Base-by-base conservation (phyloP, 148 eudicot genomes). In the Camellia japonica region DNA sequence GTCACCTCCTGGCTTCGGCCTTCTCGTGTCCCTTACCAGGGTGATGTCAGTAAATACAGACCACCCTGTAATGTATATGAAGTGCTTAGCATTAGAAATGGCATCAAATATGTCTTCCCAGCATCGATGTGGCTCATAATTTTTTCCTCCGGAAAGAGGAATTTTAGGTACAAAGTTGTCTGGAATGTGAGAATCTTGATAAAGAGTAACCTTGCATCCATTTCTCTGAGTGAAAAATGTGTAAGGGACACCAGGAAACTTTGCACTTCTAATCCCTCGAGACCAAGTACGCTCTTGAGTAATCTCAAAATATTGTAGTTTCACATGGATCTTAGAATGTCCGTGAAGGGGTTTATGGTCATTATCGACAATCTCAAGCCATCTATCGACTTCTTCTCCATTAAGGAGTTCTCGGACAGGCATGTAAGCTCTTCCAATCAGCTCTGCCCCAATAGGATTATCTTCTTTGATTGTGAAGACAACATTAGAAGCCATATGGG, bases 71-170 rank as follows among this genome's bases (percentile, higher is more conserved):
- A 89, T 81, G 81, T 87, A 89, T 51, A 89, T 75, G 59, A 89
- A 68, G 73, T 89, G 90, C 66, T 62, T 78, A 0, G 91, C 90
- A 44, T 89, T 58, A 56, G 55, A 85, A 30, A 89, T 85, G 51
- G 91, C 91, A 76, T 89, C 91, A 2, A 87, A 89, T 3, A 89
- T 63, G 80, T 87, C 88, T 62, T 89, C 91, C 91, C 91, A 89
- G 67, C 90, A 87, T n/a, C 90, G 85, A 15, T 89, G 85, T 44
- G 91, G 90, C 81, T 89, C 85, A 6, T 89, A 87, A 61, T 69
- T 67, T 12, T 74, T 82, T 15, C 91, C 91, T 15, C 84, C 82
- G 0, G 87, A 67, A 20, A 89, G 84, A 14, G 89, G 91, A 61
- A 89, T 89, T 79, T 78, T 85, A 6, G 89, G 89, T 23, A 87